Evolutionary conservation across 129 eudicot genomes (phyloP).

Genomic region (Flaveria ramosissima): DNA sequence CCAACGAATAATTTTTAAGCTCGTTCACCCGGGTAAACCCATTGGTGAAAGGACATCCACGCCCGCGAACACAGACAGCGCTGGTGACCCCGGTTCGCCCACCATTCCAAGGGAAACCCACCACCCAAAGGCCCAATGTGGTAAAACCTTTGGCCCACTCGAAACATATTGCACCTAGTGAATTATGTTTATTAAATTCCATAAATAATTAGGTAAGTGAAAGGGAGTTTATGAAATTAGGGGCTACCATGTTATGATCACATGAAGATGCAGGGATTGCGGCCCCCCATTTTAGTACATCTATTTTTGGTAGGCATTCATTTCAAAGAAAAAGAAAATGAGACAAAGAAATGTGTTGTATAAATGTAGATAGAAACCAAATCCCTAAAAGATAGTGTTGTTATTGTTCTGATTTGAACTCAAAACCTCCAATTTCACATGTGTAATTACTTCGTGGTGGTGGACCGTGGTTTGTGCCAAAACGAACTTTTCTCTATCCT

Average conservation of each 20-base stretch:
- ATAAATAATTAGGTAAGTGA: conserved; percentile 22
- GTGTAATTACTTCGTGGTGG: conserved; percentile 8
- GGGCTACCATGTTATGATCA: conserved; percentile 53
- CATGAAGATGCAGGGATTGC: conserved; percentile 40
- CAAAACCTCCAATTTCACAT: background rate
- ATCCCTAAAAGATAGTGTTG: conserved; percentile 15
- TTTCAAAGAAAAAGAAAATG: conserved; percentile 28
- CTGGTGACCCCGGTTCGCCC: too few species aligned
- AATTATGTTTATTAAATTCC: too few species aligned
- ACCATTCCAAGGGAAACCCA: too few species aligned
- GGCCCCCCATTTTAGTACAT: conserved; percentile 35
- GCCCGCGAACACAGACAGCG: too few species aligned
- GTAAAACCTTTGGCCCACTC: too few species aligned
- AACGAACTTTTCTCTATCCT: background rate
- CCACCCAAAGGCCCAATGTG: too few species aligned
- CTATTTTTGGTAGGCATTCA: conserved; percentile 37
- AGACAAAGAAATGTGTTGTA: conserved; percentile 33
- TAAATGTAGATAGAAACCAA: conserved; percentile 2
- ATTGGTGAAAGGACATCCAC: too few species aligned
- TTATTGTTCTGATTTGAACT: background rate
- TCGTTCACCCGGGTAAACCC: too few species aligned
- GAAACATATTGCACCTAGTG: too few species aligned
- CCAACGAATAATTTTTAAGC: too few species aligned
- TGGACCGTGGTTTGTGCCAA: background rate
- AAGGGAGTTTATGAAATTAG: conserved; percentile 30